Evolutionary conservation across 306 rosid species (phyloP).

Genomic region (Luffa acutangula): DNA sequence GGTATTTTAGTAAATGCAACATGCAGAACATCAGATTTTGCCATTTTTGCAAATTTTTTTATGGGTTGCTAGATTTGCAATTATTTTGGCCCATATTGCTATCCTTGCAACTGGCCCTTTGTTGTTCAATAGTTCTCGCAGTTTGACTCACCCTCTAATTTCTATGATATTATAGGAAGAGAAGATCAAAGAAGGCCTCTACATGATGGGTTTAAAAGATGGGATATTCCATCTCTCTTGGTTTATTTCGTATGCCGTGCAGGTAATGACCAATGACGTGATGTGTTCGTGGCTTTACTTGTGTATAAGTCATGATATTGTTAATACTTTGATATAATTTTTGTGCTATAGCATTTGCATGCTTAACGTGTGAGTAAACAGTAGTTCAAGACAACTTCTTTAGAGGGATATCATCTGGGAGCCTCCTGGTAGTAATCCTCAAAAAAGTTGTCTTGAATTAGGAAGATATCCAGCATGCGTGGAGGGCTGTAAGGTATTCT

Average conservation of each 20-base stretch:
- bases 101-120: no score
- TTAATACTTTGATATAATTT: not conserved
- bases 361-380: not conserved
- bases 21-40: no score
- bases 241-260: conserved; percentile 80
- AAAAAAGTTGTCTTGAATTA: not conserved
- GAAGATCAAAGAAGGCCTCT: conserved; percentile 90
- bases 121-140: not conserved
- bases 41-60: no score
- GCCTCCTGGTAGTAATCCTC: not conserved
- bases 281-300: not conserved
- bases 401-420: not conserved
- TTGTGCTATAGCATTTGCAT: not conserved
- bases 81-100: no score
- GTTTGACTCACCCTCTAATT: conserved; percentile 10
- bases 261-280: conserved; percentile 39
- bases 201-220: conserved; percentile 97
- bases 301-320: not conserved
- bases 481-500: no score
- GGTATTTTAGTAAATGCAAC: no score
- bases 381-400: not conserved
- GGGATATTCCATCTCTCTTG: conserved; percentile 86
- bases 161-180: conserved; percentile 57
- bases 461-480: no score
- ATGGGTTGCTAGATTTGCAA: no score